phyloP scores from a whole-genome alignment of 257 asterid genomes.

The Scutellaria barbata region DNA sequence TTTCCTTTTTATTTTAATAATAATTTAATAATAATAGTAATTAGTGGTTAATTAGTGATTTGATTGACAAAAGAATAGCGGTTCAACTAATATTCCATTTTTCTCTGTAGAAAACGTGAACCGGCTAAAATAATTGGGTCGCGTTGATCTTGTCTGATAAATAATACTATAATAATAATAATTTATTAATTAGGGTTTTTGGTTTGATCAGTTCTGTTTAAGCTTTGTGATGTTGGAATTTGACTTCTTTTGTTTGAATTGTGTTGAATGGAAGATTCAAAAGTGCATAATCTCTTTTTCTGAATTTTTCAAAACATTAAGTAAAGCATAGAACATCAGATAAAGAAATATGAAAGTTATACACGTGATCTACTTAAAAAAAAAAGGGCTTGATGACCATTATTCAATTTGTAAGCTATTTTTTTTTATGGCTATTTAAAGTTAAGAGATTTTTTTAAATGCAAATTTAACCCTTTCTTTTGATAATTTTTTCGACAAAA shows the following conservation, averaged over 20 bases:
- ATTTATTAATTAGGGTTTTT: slow-evolving; percentile 11
- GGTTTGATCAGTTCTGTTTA: slow-evolving; percentile 34
- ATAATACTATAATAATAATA: neutral
- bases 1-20: neutral
- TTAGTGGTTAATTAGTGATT: slow-evolving; percentile 24
- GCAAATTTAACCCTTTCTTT: too few relatives aligned
- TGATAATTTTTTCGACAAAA: too few relatives aligned
- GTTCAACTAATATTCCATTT: slow-evolving; percentile 5
- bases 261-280: slow-evolving; percentile 11
- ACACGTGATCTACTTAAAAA: too few relatives aligned
- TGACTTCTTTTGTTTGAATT: slow-evolving; percentile 2
- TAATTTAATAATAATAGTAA: neutral
- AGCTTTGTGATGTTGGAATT: slow-evolving; percentile 30
- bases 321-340: too few relatives aligned
- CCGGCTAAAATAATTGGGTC: neutral
- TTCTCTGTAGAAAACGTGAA: slow-evolving; percentile 14
- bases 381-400: too few relatives aligned
- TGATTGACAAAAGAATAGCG: neutral
- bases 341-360: too few relatives aligned
- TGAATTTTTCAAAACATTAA: too few relatives aligned
- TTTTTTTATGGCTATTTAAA: too few relatives aligned
- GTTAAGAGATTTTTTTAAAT: too few relatives aligned
- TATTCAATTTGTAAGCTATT: too few relatives aligned
- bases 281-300: too few relatives aligned
- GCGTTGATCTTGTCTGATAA: slow-evolving; percentile 24